Conservation (phyloP, 73 alveolate species). For the Uronychia setigera region DNA sequence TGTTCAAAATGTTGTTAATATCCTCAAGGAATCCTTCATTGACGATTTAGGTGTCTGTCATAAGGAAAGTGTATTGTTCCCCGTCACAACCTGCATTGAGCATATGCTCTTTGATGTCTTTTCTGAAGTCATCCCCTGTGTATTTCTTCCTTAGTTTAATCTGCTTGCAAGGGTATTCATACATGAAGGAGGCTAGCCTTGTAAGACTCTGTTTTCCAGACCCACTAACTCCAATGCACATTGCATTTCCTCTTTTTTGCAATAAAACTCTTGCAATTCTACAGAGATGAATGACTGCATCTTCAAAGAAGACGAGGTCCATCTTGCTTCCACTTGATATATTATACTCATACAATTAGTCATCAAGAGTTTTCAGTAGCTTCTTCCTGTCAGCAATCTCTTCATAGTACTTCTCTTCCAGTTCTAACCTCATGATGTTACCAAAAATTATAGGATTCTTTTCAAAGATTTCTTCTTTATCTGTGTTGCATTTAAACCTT, state of each 20-base stretch:
- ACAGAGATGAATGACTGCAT: conserved; percentile 72
- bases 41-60: conserved; percentile 83
- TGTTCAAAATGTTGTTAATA: conserved; percentile 81
- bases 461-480: conserved; percentile 84
- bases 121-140: conserved; percentile 78
- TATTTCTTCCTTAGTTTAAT: conserved; percentile 78
- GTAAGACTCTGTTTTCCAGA: conserved; percentile 79
- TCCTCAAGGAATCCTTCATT: conserved; percentile 88
- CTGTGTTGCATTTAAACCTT: conserved; percentile 84
- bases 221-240: conserved; percentile 73
- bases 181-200: conserved; percentile 69
- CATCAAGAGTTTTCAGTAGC: conserved; percentile 89
- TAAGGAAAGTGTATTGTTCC: conserved; percentile 60
- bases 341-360: conserved; percentile 93
- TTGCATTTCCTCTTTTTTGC: conserved; percentile 60
- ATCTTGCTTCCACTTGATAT: conserved; percentile 90
- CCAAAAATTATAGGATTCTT: conserved; percentile 90
- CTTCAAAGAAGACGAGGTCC: conserved; percentile 98
- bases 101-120: conserved; percentile 72
- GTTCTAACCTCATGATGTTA: conserved; percentile 93
- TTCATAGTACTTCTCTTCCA: conserved; percentile 95
- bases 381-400: conserved; percentile 90
- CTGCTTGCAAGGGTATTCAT: conserved; percentile 64
- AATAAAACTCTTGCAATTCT: conserved; percentile 46
- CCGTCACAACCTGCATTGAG: conserved; percentile 78